These are phyloP conservation scores for Triadica sebifera DNA, from an alignment of 345 rosid species.

Conservation along the genomic window DNA sequence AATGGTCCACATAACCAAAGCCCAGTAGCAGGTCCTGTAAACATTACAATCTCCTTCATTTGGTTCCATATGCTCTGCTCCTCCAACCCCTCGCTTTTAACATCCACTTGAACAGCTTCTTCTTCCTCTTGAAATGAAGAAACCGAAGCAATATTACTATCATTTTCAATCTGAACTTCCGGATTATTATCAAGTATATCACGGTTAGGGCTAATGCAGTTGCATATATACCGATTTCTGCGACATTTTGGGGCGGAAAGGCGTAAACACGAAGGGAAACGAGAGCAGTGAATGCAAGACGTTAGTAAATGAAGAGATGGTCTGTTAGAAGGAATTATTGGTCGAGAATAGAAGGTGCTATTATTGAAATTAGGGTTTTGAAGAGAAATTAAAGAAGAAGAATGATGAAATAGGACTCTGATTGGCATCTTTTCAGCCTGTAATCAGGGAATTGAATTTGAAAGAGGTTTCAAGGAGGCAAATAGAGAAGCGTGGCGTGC, in stretches of 20 bases:
- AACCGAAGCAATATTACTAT: constrained; percentile 6
- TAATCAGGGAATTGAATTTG: not conserved
- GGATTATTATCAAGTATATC: constrained; percentile 24
- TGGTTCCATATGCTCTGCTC: constrained; percentile 77
- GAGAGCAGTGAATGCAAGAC: too few relatives aligned
- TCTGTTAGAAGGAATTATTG: constrained; percentile 21
- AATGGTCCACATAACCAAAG: constrained; percentile 88
- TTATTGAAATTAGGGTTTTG: constrained; percentile 30
- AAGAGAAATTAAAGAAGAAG: constrained; percentile 27
- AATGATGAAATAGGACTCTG: constrained; percentile 30
- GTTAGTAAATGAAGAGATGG: constrained; percentile 1
- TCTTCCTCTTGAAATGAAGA: constrained; percentile 9
- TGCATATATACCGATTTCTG: constrained; percentile 14
- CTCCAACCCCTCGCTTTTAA: constrained; percentile 40
- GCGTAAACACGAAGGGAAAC: constrained; percentile 16
- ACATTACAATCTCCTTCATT: constrained; percentile 73
- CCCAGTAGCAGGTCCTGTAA: constrained; percentile 88
- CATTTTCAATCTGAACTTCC: not conserved
- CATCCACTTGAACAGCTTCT: constrained; percentile 18
- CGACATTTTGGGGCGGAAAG: constrained; percentile 3
- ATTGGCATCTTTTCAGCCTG: constrained; percentile 27
- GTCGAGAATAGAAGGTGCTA: too few relatives aligned
- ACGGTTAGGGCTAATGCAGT: constrained; percentile 33
- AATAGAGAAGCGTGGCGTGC: constrained; percentile 1
- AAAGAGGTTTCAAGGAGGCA: not conserved